A percentile compares a stretch with the other conserved stretches of the same genome.
Evolutionary conservation across 768 basidiomycete genomes (phyloP).

Genomic region (Sporobolomyces pararoseus): DNA sequence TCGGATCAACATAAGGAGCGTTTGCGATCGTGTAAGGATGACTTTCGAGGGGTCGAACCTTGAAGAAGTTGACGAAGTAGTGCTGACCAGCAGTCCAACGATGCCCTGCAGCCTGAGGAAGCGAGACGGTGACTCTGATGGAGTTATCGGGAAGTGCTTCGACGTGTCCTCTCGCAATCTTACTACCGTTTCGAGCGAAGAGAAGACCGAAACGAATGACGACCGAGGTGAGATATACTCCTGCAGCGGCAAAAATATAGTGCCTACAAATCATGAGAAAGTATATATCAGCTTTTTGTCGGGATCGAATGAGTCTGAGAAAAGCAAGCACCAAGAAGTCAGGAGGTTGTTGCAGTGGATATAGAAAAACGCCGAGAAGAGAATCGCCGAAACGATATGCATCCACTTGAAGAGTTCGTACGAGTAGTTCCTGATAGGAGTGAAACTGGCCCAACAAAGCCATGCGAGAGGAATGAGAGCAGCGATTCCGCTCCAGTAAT

Average conservation of each 20-base stretch:
- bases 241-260: slow-evolving; percentile 45
- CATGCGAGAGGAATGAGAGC: slow-evolving; percentile 41
- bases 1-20: slow-evolving; percentile 27
- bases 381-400: slow-evolving; percentile 41
- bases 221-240: slow-evolving; percentile 36
- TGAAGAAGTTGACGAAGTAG: slow-evolving; percentile 45
- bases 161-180: slow-evolving; percentile 36
- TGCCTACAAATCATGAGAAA: slow-evolving; percentile 33
- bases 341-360: slow-evolving; percentile 45
- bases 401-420: slow-evolving; percentile 45
- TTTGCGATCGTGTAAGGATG: slow-evolving; percentile 46
- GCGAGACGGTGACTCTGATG: slow-evolving; percentile 35
- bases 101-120: slow-evolving; percentile 21
- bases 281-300: no score
- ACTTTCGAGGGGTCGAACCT: slow-evolving; percentile 39
- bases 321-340: slow-evolving; percentile 5
- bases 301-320: background rate
- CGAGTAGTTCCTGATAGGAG: slow-evolving; percentile 31
- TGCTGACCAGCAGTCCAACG: slow-evolving; percentile 46
- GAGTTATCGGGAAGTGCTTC: slow-evolving; percentile 39
- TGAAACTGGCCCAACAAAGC: slow-evolving; percentile 42
- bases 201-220: slow-evolving; percentile 44
- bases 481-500: slow-evolving; percentile 42
- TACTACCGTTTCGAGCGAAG: slow-evolving; percentile 42
- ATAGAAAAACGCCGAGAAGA: slow-evolving; percentile 47